phyloP scores from a whole-genome alignment of 1,284 basidiomycete species.

The Sanguinoderma infundibulare region DNA sequence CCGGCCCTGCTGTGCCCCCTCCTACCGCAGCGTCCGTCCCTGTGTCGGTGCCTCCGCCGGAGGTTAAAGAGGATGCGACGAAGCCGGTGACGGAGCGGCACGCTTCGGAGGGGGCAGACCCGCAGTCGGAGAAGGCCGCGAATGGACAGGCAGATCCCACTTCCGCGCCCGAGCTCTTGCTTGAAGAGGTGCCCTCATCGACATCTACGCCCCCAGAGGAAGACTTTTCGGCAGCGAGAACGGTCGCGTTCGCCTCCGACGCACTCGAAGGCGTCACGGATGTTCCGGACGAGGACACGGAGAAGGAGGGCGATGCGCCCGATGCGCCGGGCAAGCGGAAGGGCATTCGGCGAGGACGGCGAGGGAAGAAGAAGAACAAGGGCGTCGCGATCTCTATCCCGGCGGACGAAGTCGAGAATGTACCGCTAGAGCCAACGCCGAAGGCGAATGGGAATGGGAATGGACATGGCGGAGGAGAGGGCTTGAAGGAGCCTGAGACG shows the following conservation, averaged over 20 bases:
- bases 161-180: neutral
- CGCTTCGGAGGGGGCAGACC: neutral
- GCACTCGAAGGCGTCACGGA: conserved; percentile 36
- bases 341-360: conserved; percentile 36
- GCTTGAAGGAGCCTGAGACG: conserved; percentile 14
- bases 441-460: conserved; percentile 23
- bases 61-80: conserved; percentile 5
- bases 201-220: neutral
- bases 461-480: no score
- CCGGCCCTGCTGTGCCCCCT: neutral
- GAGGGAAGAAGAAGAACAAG: conserved; percentile 53
- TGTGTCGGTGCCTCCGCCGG: neutral
- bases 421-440: conserved; percentile 43
- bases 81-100: conserved; percentile 2
- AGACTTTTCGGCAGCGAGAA: conserved; percentile 8
- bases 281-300: conserved; percentile 57
- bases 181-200: neutral
- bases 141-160: conserved; percentile 9
- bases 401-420: conserved; percentile 29
- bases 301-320: conserved; percentile 57
- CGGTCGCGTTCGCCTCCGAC: conserved; percentile 23
- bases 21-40: neutral
- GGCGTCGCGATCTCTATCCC: conserved; percentile 26
- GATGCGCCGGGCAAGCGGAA: conserved; percentile 52
- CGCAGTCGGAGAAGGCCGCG: neutral